Percentiles rank a stretch among this genome's conserved stretches.
Conservation (phyloP, 345 rosid species). For the Brassica carinata region DNA sequence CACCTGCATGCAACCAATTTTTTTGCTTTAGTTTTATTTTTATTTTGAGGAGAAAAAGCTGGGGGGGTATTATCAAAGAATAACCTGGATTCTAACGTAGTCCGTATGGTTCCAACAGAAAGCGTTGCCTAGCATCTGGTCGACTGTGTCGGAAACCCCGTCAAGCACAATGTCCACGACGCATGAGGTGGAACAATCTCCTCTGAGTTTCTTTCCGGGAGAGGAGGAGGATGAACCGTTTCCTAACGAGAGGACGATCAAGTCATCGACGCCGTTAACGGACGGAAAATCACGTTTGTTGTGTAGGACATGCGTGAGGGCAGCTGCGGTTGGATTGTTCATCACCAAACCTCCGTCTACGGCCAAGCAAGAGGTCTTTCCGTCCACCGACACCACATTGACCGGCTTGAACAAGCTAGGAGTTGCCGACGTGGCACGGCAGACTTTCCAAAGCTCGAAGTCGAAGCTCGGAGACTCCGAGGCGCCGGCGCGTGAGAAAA, state of each 20-base stretch:
- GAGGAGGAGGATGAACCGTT: slow-evolving; percentile 54
- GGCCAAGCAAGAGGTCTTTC: slow-evolving; percentile 75
- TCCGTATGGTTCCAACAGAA: slow-evolving; percentile 90
- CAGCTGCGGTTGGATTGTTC: slow-evolving; percentile 96
- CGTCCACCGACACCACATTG: slow-evolving; percentile 66
- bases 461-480: slow-evolving; percentile 85
- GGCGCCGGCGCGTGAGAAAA: slow-evolving; percentile 97
- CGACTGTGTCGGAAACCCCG: slow-evolving; percentile 91
- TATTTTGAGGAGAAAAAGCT: background rate
- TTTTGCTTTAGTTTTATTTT: background rate
- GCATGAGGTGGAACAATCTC: slow-evolving; percentile 71
- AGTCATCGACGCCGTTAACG: slow-evolving; percentile 83
- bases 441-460: slow-evolving; percentile 89
- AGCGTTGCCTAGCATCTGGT: slow-evolving; percentile 95
- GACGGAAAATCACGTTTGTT: slow-evolving; percentile 93
- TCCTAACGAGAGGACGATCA: slow-evolving; percentile 80
- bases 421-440: slow-evolving; percentile 89
- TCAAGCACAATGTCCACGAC: slow-evolving; percentile 80
- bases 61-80: background rate
- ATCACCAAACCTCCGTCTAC: slow-evolving; percentile 93
- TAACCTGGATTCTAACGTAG: slow-evolving; percentile 93
- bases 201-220: slow-evolving; percentile 41
- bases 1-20: slow-evolving; percentile 48
- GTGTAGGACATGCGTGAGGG: slow-evolving; percentile 92
- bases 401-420: slow-evolving; percentile 87